Conservation (phyloP, 805 yeast species). For the Saccharomycopsis babjevae region DNA sequence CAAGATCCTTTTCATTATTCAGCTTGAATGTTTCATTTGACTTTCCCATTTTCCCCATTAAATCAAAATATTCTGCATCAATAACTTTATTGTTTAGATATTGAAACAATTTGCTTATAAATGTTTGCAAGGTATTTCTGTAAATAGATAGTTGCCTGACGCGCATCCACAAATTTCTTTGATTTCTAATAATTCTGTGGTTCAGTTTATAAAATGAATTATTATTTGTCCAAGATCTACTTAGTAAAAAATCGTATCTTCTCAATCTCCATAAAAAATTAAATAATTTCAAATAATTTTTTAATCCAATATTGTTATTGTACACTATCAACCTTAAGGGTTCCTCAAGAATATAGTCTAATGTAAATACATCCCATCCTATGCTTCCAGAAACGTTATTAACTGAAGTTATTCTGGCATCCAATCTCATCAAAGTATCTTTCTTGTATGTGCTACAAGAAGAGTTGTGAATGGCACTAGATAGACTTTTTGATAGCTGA, state of each 20-base stretch:
- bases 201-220: slow-evolving; percentile 17
- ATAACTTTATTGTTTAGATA: slow-evolving; percentile 39
- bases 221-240: slow-evolving; percentile 34
- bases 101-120: slow-evolving; percentile 31
- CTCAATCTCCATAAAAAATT: slow-evolving; percentile 76
- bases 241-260: slow-evolving; percentile 46
- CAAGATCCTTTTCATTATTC: not conserved
- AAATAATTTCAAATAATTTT: slow-evolving; percentile 68
- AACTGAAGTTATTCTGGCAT: slow-evolving; percentile 71
- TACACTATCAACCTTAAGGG: slow-evolving; percentile 23
- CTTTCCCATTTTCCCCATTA: slow-evolving; percentile 20
- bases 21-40: slow-evolving; percentile 15
- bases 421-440: slow-evolving; percentile 46
- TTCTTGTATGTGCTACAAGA: slow-evolving; percentile 33
- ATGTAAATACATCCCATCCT: slow-evolving; percentile 90
- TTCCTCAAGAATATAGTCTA: slow-evolving; percentile 52
- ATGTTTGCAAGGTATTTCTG: slow-evolving; percentile 31
- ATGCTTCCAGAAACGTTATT: slow-evolving; percentile 44
- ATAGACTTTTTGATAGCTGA: slow-evolving; percentile 53
- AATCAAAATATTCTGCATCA: slow-evolving; percentile 27
- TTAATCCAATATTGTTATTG: slow-evolving; percentile 30
- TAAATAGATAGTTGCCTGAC: slow-evolving; percentile 28
- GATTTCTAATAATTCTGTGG: slow-evolving; percentile 20
- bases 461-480: slow-evolving; percentile 50
- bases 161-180: slow-evolving; percentile 24